A percentile compares a stretch with the other conserved stretches of the same genome.
phyloP scores from a whole-genome alignment of 768 basidiomycete genomes.

The Trichaptum fuscoviolaceum region DNA sequence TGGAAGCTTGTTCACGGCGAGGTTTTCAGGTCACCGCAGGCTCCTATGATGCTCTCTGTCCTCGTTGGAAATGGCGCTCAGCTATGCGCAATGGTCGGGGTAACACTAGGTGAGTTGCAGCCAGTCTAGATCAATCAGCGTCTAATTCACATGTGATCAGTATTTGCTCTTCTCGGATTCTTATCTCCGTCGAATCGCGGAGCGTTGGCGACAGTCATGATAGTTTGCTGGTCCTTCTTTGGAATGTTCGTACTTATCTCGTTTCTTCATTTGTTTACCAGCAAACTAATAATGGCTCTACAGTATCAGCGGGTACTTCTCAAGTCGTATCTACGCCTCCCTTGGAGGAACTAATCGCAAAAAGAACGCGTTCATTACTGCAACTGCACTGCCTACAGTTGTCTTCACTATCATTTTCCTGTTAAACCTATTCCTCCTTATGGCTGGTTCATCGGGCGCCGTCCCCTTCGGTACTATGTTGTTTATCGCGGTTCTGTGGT shows the following conservation, averaged over 20 bases:
- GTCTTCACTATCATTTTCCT: slow-evolving; percentile 84
- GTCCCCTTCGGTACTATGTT: slow-evolving; percentile 95
- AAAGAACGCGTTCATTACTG: slow-evolving; percentile 83
- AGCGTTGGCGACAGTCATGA: slow-evolving; percentile 88
- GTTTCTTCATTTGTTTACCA: background rate
- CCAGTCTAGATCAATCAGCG: background rate
- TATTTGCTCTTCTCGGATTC: slow-evolving; percentile 90
- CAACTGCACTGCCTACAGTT: slow-evolving; percentile 82
- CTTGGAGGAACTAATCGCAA: slow-evolving; percentile 73
- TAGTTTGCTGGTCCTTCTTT: slow-evolving; percentile 93
- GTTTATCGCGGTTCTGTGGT: slow-evolving; percentile 82
- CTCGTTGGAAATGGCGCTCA: slow-evolving; percentile 91
- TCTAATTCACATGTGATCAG: slow-evolving; percentile 29
- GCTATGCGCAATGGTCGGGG: slow-evolving; percentile 76
- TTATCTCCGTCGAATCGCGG: slow-evolving; percentile 95
- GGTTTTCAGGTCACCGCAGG: slow-evolving; percentile 81
- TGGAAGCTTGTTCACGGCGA: slow-evolving; percentile 98
- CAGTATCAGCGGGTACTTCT: slow-evolving; percentile 86
- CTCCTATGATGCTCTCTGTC: slow-evolving; percentile 74
- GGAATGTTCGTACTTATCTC: slow-evolving; percentile 52
- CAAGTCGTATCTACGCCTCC: slow-evolving; percentile 75
- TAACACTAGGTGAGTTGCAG: slow-evolving; percentile 65
- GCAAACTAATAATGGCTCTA: background rate
- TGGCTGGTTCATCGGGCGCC: slow-evolving; percentile 86
- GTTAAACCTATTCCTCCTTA: slow-evolving; percentile 85